Conservation (phyloP, 1,284 basidiomycete genomes). For the Sporisorium reilianum region DNA sequence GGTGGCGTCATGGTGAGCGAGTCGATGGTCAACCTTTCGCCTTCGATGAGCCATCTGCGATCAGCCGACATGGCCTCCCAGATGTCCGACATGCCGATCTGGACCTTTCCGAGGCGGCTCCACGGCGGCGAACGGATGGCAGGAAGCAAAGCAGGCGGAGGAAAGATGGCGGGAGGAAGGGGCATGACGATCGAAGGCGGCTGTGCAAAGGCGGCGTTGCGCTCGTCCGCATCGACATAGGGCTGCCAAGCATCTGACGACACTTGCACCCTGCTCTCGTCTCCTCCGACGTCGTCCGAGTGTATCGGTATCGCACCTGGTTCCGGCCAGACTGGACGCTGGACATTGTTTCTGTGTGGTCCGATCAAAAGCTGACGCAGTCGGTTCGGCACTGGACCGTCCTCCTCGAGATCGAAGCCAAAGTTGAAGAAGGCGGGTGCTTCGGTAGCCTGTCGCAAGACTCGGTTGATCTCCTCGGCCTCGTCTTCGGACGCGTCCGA, state of each 20-base stretch:
- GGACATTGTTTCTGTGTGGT: slow-evolving; percentile 10
- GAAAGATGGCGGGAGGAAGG: slow-evolving; percentile 43
- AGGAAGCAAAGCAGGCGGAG: slow-evolving; percentile 47
- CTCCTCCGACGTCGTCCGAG: slow-evolving; percentile 3
- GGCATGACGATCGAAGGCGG: slow-evolving; percentile 20
- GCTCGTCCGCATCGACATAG: slow-evolving; percentile 24
- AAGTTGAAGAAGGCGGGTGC: slow-evolving; percentile 37
- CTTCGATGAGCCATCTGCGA: slow-evolving; percentile 33
- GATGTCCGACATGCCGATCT: slow-evolving; percentile 34
- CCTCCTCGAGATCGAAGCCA: slow-evolving; percentile 34
- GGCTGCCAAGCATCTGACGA: slow-evolving; percentile 17
- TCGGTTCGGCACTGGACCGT: slow-evolving; percentile 4
- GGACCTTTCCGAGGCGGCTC: slow-evolving; percentile 20
- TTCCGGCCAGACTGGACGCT: slow-evolving; percentile 7
- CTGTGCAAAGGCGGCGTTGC: slow-evolving; percentile 19
- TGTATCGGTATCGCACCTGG: slow-evolving; percentile 11
- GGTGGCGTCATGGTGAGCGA: slow-evolving; percentile 49
- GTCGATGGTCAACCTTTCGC: slow-evolving; percentile 31
- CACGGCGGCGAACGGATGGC: slow-evolving; percentile 34
- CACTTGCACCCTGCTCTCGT: slow-evolving; percentile 18
- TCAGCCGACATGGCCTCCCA: slow-evolving; percentile 22
- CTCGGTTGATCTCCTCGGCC: slow-evolving; percentile 25
- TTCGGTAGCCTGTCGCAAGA: slow-evolving; percentile 15
- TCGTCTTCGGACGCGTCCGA: slow-evolving; percentile 19
- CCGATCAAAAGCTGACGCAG: slow-evolving; percentile 16